Evolutionary conservation across 176 grass and related monocot genomes (phyloP), one percentile per base, ranked within the genome.

Genomic region (Urochloa ruziziensis): DNA sequence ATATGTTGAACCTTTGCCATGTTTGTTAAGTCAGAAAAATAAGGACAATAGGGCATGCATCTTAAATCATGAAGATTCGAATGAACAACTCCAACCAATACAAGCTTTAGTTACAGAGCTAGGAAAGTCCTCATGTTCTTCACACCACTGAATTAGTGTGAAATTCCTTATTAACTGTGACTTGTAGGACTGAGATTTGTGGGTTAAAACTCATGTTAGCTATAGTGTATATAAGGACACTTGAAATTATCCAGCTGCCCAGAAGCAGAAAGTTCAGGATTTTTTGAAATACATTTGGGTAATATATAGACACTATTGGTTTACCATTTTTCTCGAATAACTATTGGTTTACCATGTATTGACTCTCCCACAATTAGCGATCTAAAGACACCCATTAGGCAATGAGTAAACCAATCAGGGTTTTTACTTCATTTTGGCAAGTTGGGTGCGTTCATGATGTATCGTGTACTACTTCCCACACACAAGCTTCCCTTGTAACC

Each of bases 381-480:
- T 5, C 3, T 68, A 74, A 73, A 68, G 35, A 33, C 29, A 48
- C 61, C 79, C 21, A 51, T 58, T 81, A 81, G 59, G 24, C 25
- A 46, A 56, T 67, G 35, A 56, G 21, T 4, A 3, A 71, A 82
- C 27, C 70, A 81, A 75, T 67, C 25, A 67, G 36, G 7, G 47
- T 12, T 62, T 67, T 19, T 37, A 58, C 43, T 64, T 73, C 54
- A 62, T 60, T 65, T 48, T 81, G 35, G 46, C 77, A 74, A 81
- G 48, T 81, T 80, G 80, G 46, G 19, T 74, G 17, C 25, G 46
- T 67, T 67, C 68, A 74, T 67, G 43, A 36, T 75, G 85, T 37
- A 36, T 35, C 33, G 5, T 2, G 10, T 58, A 74, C 13, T 72
- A 67, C 8, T 57, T 74, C 85, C 60, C 2, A 16, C 74, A 59